Percentiles rank a stretch among this genome's conserved stretches.
Evolutionary conservation across 805 yeast species (phyloP).

Genomic region (Suhomyces vadensis): DNA sequence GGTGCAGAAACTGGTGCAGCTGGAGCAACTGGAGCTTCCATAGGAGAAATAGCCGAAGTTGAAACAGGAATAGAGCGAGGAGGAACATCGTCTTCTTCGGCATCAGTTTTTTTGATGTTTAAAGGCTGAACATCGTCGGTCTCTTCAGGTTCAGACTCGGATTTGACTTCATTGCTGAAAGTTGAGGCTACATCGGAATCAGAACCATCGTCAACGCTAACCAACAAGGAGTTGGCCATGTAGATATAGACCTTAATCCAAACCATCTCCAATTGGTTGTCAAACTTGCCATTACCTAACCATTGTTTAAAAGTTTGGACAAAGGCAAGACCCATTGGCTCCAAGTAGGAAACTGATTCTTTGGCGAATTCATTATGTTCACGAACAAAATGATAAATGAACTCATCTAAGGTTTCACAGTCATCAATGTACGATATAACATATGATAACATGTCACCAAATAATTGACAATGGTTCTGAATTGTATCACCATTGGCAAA

Average conservation of each 20-base stretch:
- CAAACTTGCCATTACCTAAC: constrained; percentile 33
- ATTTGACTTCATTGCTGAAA: constrained; percentile 9
- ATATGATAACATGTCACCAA: constrained; percentile 38
- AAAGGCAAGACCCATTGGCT: constrained; percentile 43
- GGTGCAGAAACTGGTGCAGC: constrained; percentile 14
- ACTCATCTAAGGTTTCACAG: constrained; percentile 28
- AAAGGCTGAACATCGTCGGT: constrained; percentile 28
- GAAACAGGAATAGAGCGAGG: constrained; percentile 12
- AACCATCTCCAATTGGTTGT: constrained; percentile 32
- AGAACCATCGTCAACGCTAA: constrained; percentile 18
- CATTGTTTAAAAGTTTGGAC: constrained; percentile 39
- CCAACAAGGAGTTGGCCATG: constrained; percentile 40
- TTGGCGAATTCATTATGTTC: constrained; percentile 30
- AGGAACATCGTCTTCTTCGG: constrained; percentile 10
- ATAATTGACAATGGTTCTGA: constrained; percentile 32
- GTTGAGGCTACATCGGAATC: constrained; percentile 27
- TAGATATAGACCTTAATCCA: constrained; percentile 44
- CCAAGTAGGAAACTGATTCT: constrained; percentile 33
- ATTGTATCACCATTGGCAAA: constrained; percentile 28
- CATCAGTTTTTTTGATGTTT: constrained; percentile 18
- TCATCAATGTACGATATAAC: constrained; percentile 34
- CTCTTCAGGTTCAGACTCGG: constrained; percentile 9
- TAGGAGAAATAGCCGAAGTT: constrained; percentile 15
- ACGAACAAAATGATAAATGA: constrained; percentile 31
- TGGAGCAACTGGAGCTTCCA: constrained; percentile 11